Evolutionary conservation across 2,329 filamentous ascomycete genomes (phyloP).

Genomic region (Botrytis aclada): DNA sequence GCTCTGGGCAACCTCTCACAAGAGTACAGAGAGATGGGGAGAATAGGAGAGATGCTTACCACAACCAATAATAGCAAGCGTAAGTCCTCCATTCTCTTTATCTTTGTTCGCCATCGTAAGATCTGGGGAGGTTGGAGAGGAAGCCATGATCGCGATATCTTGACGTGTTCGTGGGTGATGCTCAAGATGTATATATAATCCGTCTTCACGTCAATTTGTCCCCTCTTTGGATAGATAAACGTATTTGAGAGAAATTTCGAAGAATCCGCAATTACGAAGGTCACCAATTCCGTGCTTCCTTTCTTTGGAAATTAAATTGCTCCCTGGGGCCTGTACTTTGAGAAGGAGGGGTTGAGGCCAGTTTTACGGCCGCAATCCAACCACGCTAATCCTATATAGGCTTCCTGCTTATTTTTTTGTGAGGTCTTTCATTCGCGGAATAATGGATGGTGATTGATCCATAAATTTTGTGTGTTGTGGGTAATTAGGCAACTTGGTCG

Average conservation of each 20-base stretch:
- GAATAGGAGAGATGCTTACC: not conserved
- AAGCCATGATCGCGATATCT: not conserved
- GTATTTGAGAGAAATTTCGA: not conserved
- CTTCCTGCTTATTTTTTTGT: not conserved
- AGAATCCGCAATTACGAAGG: not conserved
- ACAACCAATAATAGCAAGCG: conserved; percentile 14
- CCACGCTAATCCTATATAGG: not conserved
- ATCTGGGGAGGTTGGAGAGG: not conserved
- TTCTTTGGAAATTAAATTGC: not conserved
- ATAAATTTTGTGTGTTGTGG: too few species aligned
- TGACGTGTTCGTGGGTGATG: not conserved
- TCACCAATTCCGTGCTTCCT: too few species aligned
- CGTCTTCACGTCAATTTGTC: not conserved
- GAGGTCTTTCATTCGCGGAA: not conserved
- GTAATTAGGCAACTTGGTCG: not conserved
- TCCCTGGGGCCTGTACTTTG: not conserved
- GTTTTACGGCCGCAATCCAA: not conserved
- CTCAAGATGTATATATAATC: not conserved
- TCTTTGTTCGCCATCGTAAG: not conserved
- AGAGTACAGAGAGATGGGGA: not conserved
- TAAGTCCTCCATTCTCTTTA: conserved; percentile 10
- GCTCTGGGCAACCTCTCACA: not conserved
- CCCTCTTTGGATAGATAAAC: not conserved
- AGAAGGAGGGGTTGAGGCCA: not conserved
- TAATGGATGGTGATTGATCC: not conserved